phyloP scores from a whole-genome alignment of 164 flowering plant genomes.

The Liquidambar formosana region DNA sequence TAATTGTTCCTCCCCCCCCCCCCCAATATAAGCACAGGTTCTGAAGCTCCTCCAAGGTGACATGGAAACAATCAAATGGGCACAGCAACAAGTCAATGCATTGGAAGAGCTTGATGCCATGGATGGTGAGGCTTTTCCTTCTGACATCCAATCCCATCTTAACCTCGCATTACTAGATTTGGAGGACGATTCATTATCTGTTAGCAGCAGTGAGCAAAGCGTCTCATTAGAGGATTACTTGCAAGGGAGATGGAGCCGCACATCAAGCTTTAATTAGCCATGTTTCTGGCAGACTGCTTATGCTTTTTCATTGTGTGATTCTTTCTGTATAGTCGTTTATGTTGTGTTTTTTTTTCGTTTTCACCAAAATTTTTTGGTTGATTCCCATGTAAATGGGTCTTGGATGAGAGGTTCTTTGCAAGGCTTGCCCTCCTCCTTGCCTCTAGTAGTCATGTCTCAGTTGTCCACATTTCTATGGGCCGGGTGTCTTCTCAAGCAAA shows the following conservation, averaged over 20 bases:
- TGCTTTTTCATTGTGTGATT: conserved; percentile 10
- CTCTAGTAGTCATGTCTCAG: conserved; percentile 1
- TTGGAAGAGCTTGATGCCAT: conserved; percentile 47
- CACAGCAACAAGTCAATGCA: conserved; percentile 51
- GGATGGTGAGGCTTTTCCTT: conserved; percentile 50
- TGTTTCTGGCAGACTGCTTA: neutral
- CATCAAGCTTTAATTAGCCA: conserved; percentile 76
- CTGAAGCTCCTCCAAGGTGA: conserved; percentile 92
- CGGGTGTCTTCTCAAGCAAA: neutral
- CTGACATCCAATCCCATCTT: conserved; percentile 70
- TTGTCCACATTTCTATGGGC: neutral
- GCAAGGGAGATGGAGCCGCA: conserved; percentile 84
- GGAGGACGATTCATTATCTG: conserved; percentile 72
- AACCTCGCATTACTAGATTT: conserved; percentile 84
- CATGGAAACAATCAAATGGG: conserved; percentile 64
- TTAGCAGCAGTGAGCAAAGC: conserved; percentile 63
- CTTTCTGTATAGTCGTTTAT: conserved; percentile 6
- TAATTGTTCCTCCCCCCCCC: no score
- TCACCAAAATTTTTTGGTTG: neutral
- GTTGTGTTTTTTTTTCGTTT: neutral
- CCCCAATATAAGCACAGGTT: conserved; percentile 60
- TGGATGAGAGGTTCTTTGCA: conserved; percentile 70
- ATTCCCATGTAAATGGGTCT: conserved; percentile 24
- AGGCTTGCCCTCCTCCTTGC: conserved; percentile 66
- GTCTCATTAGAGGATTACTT: conserved; percentile 80